Conservation (phyloP, 768 basidiomycete species). For the Tubosaeta sp. region DNA sequence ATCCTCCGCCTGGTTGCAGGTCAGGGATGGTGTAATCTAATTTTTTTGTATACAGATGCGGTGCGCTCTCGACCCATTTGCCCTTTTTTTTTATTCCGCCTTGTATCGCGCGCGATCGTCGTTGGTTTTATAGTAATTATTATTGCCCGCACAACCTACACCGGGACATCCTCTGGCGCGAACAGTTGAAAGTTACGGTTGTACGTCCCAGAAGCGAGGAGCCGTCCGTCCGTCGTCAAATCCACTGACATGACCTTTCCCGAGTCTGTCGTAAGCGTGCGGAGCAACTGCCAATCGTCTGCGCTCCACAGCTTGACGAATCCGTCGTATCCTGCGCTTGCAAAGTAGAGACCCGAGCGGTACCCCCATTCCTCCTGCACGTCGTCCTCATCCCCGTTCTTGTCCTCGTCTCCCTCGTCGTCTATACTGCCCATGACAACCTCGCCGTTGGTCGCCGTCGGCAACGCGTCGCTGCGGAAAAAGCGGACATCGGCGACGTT, state of each 20-base stretch:
- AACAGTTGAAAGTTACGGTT: slow-evolving; percentile 94
- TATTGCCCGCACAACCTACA: slow-evolving; percentile 19
- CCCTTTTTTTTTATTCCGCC: slow-evolving; percentile 17
- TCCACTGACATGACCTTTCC: slow-evolving; percentile 99
- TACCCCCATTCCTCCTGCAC: slow-evolving; percentile 66
- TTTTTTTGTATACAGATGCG: slow-evolving; percentile 19
- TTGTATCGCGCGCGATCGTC: slow-evolving; percentile 30
- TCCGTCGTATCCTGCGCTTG: slow-evolving; percentile 91
- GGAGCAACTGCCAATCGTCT: slow-evolving; percentile 94
- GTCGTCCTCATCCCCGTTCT: slow-evolving; percentile 25
- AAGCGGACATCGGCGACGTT: slow-evolving; percentile 95
- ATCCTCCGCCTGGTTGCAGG: slow-evolving; percentile 21
- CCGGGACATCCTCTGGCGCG: slow-evolving; percentile 62
- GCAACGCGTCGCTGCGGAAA: slow-evolving; percentile 64
- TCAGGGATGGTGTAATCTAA: slow-evolving; percentile 41
- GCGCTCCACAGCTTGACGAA: slow-evolving; percentile 95
- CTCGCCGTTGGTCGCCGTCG: slow-evolving; percentile 42
- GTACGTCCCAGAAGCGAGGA: slow-evolving; percentile 87
- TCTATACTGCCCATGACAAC: slow-evolving; percentile 50
- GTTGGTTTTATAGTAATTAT: slow-evolving; percentile 23
- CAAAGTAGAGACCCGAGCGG: slow-evolving; percentile 87
- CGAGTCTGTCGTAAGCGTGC: slow-evolving; percentile 85
- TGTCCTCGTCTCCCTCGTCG: slow-evolving; percentile 34
- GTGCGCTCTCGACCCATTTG: neutral
- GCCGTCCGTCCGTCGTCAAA: slow-evolving; percentile 73